These are phyloP conservation scores for Aspergillus asperescens DNA, from an alignment of 495 filamentous ascomycete genomes.

Conservation along the genomic window DNA sequence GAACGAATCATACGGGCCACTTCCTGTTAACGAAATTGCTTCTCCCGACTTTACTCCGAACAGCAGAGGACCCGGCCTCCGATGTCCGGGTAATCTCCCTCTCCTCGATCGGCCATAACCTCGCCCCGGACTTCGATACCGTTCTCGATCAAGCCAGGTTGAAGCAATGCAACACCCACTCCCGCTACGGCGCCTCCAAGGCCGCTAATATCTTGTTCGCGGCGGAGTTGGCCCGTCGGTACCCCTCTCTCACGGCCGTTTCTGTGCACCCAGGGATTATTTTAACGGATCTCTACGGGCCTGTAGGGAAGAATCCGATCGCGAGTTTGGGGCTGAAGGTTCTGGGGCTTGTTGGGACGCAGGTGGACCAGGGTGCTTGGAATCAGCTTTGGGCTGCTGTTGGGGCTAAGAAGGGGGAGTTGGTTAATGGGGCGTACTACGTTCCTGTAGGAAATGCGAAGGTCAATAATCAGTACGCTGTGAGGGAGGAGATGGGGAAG, in stretches of 20 bases:
- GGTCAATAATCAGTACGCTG: neutral
- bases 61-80: slow-evolving; percentile 30
- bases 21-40: slow-evolving; percentile 52
- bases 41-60: slow-evolving; percentile 27
- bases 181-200: slow-evolving; percentile 53
- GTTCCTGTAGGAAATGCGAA: neutral
- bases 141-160: slow-evolving; percentile 28
- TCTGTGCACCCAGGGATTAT: slow-evolving; percentile 46
- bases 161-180: slow-evolving; percentile 33
- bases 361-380: slow-evolving; percentile 27
- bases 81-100: slow-evolving; percentile 43
- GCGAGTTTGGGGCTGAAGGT: slow-evolving; percentile 11
- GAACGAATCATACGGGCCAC: slow-evolving; percentile 54
- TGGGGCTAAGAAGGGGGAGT: neutral
- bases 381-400: slow-evolving; percentile 41
- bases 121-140: slow-evolving; percentile 25
- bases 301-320: slow-evolving; percentile 12
- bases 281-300: slow-evolving; percentile 26
- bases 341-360: slow-evolving; percentile 16
- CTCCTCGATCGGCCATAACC: slow-evolving; percentile 33
- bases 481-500: neutral
- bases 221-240: slow-evolving; percentile 40
- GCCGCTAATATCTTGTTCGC: slow-evolving; percentile 55
- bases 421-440: slow-evolving; percentile 1
- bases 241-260: slow-evolving; percentile 40